phyloP scores from a whole-genome alignment of 2,329 filamentous ascomycete genomes.

The Boeremia exigua region DNA sequence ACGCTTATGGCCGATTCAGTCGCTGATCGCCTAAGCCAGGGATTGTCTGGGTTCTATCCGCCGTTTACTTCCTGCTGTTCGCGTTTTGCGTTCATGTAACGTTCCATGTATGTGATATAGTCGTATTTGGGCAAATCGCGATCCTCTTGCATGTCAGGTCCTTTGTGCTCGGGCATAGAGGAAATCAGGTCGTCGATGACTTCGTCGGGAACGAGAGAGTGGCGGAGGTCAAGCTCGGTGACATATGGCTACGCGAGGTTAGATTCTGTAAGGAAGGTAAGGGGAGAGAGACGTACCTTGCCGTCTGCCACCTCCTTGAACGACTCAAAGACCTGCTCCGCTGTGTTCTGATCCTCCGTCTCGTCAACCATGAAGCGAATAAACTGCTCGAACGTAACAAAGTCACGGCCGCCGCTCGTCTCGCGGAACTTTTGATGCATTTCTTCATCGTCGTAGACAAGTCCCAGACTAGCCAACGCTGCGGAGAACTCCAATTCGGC shows the following conservation, averaged over 20 bases:
- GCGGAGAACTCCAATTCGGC: slow-evolving; percentile 96
- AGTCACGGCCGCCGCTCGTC: slow-evolving; percentile 77
- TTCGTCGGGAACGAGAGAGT: slow-evolving; percentile 94
- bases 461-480: slow-evolving; percentile 88
- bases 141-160: slow-evolving; percentile 86
- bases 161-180: slow-evolving; percentile 83
- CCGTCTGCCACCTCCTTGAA: slow-evolving; percentile 98
- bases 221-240: slow-evolving; percentile 93
- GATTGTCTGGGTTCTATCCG: slow-evolving; percentile 24
- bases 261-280: slow-evolving; percentile 3
- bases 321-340: slow-evolving; percentile 97
- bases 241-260: slow-evolving; percentile 74
- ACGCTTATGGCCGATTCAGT: neutral
- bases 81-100: slow-evolving; percentile 52
- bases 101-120: slow-evolving; percentile 97
- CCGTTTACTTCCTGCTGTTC: slow-evolving; percentile 29
- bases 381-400: slow-evolving; percentile 97
- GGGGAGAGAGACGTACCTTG: slow-evolving; percentile 63
- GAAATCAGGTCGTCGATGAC: slow-evolving; percentile 91
- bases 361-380: slow-evolving; percentile 99
- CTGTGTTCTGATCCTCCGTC: slow-evolving; percentile 98
- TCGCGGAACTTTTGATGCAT: slow-evolving; percentile 96
- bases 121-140: slow-evolving; percentile 87
- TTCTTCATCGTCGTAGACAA: slow-evolving; percentile 96
- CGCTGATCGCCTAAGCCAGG: slow-evolving; percentile 12